phyloP scores from a whole-genome alignment of 2,329 filamentous ascomycete genomes.

The Eurotiales sp. region DNA sequence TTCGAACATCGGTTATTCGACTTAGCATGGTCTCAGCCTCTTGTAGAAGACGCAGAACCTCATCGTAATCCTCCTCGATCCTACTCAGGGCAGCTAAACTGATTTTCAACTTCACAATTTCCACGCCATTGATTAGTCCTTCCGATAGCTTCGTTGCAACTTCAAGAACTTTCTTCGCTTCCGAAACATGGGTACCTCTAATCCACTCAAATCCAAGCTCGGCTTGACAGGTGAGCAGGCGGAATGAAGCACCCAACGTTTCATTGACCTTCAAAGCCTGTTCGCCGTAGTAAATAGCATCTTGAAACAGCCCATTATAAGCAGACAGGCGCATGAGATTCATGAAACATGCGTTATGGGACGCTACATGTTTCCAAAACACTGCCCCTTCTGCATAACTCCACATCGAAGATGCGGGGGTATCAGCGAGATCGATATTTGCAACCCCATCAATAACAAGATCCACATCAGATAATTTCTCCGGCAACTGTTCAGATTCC shows the following conservation, averaged over 20 bases:
- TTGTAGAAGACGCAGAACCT: slow-evolving; percentile 49
- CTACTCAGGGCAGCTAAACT: slow-evolving; percentile 46
- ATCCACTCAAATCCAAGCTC: slow-evolving; percentile 48
- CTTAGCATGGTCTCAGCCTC: slow-evolving; percentile 45
- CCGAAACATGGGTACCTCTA: slow-evolving; percentile 46
- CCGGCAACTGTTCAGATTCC: slow-evolving; percentile 22
- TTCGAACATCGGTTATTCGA: slow-evolving; percentile 35
- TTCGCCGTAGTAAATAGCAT: slow-evolving; percentile 83
- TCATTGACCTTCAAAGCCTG: slow-evolving; percentile 74
- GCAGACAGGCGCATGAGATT: slow-evolving; percentile 75
- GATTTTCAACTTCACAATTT: slow-evolving; percentile 48
- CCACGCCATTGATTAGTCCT: slow-evolving; percentile 48
- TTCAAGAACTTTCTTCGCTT: slow-evolving; percentile 54
- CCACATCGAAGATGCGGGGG: slow-evolving; percentile 37
- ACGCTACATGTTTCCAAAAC: slow-evolving; percentile 76
- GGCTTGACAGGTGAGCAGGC: slow-evolving; percentile 45
- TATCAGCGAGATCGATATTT: slow-evolving; percentile 34
- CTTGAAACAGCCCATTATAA: slow-evolving; percentile 80
- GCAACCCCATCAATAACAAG: slow-evolving; percentile 36
- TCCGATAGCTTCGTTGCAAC: slow-evolving; percentile 56
- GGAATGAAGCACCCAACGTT: slow-evolving; percentile 60
- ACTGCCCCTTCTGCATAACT: slow-evolving; percentile 56
- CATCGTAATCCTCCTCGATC: slow-evolving; percentile 44
- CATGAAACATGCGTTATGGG: slow-evolving; percentile 66
- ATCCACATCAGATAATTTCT: slow-evolving; percentile 30